These are phyloP conservation scores for Carex littledalei DNA, from an alignment of 176 grass and related monocot genomes.

Conservation along the genomic window DNA sequence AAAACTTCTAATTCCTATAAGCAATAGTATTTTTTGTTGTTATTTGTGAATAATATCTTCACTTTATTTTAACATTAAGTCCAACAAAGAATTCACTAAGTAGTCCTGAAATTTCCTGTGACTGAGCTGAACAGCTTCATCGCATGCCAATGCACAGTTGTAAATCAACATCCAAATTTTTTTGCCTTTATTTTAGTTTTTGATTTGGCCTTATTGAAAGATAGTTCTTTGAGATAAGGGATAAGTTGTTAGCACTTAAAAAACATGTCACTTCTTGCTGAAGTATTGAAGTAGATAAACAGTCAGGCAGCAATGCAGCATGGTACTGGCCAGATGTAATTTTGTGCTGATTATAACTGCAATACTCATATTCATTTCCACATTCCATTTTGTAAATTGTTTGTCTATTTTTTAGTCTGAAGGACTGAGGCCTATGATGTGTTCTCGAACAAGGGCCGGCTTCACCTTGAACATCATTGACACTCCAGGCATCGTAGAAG, in stretches of 20 bases:
- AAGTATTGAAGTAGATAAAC: background rate
- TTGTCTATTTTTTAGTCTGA: conserved; percentile 49
- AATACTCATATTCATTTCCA: background rate
- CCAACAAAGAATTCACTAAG: background rate
- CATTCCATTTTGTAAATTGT: background rate
- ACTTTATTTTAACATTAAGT: background rate
- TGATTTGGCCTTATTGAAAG: background rate
- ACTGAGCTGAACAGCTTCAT: background rate
- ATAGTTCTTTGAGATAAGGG: background rate
- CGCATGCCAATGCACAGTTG: background rate
- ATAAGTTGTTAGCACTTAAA: background rate
- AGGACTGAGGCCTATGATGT: conserved; percentile 82
- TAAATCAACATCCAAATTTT: background rate
- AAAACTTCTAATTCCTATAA: background rate
- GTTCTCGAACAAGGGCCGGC: conserved; percentile 51
- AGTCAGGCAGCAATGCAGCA: background rate
- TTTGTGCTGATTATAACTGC: background rate
- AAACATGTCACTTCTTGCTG: background rate
- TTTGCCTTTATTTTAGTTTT: background rate
- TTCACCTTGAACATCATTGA: conserved; percentile 98
- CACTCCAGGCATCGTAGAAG: conserved; percentile 90
- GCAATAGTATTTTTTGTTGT: background rate
- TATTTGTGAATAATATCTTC: background rate
- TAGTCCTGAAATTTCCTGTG: background rate
- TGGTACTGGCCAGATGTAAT: background rate